phyloP scores from a whole-genome alignment of 768 basidiomycete species.

The Rhodotorula graminis region DNA sequence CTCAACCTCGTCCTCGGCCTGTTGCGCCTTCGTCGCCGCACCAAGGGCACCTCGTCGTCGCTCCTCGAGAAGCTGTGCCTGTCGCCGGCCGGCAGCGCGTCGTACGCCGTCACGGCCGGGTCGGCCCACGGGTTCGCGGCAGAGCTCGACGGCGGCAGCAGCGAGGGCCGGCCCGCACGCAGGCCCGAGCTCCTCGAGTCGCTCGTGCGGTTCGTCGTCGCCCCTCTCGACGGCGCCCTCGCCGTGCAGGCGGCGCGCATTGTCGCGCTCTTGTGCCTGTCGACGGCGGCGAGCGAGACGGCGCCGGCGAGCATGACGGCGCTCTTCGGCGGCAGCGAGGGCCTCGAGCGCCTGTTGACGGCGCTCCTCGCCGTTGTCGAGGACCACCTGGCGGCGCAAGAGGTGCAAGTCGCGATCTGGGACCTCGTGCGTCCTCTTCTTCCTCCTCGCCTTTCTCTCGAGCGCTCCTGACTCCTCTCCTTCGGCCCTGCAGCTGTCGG shows the following conservation, averaged over 20 bases:
- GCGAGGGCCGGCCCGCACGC: not conserved
- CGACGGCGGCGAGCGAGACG: not conserved
- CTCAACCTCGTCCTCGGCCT: conserved; percentile 61
- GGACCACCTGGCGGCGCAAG: conserved; percentile 21
- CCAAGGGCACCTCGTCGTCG: conserved; percentile 48
- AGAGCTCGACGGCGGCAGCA: no score
- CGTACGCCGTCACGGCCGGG: not conserved
- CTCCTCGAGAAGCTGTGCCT: conserved; percentile 61
- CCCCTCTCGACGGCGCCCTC: conserved; percentile 20
- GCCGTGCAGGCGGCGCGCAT: conserved; percentile 20
- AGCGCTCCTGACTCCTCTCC: no score
- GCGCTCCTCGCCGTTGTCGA: conserved; percentile 24
- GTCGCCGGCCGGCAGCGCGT: not conserved
- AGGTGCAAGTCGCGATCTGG: conserved; percentile 73
- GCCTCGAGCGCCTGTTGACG: conserved; percentile 47
- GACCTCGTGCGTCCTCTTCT: conserved; percentile 56
- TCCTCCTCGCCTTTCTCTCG: no score
- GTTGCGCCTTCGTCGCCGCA: conserved; percentile 60
- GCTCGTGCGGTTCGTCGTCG: conserved; percentile 17
- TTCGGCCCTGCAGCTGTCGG: conserved; percentile 44
- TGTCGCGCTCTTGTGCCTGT: conserved; percentile 16
- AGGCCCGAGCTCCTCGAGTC: conserved; percentile 29
- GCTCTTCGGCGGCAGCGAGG: conserved; percentile 71
- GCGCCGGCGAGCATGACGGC: conserved; percentile 65
- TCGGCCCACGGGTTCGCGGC: no score